A percentile compares a stretch with the other conserved stretches of the same genome.
Evolutionary conservation across 2,329 filamentous ascomycete species (phyloP).

Genomic region (Cephalotrichum gorgonifer): DNA sequence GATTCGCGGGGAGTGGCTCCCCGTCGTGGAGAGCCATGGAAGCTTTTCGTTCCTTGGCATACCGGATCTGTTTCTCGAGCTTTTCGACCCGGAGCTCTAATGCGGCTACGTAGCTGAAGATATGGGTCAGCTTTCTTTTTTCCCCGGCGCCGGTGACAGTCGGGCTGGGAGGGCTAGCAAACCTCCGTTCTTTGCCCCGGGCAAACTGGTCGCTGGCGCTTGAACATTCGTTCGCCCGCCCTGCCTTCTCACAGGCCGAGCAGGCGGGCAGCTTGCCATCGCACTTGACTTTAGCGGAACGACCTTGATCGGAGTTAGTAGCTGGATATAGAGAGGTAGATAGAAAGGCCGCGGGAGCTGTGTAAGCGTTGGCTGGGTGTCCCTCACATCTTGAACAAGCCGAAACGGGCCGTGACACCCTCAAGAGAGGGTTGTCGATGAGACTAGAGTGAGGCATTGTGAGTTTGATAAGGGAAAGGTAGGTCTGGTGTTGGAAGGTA

Average conservation of each 20-base stretch:
- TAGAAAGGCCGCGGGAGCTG: too few species aligned
- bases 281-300: slow-evolving; percentile 93
- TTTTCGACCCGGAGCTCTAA: slow-evolving; percentile 87
- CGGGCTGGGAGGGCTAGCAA: slow-evolving; percentile 9
- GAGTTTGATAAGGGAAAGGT: not conserved
- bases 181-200: slow-evolving; percentile 87
- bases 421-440: slow-evolving; percentile 48
- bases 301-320: slow-evolving; percentile 33
- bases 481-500: not conserved
- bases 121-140: not conserved
- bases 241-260: slow-evolving; percentile 87
- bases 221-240: slow-evolving; percentile 77
- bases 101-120: slow-evolving; percentile 72
- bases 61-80: slow-evolving; percentile 67
- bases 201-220: slow-evolving; percentile 95
- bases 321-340: not conserved
- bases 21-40: slow-evolving; percentile 57
- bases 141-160: slow-evolving; percentile 1
- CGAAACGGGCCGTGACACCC: slow-evolving; percentile 69
- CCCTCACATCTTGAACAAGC: slow-evolving; percentile 65
- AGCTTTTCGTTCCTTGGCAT: slow-evolving; percentile 59
- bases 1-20: slow-evolving; percentile 27
- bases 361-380: not conserved
- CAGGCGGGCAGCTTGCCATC: slow-evolving; percentile 94
- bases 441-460: slow-evolving; percentile 36